phyloP scores from a whole-genome alignment of 164 flowering plant species.

The grape (Vitis vinifera) region ASM3070453v1 NC_081817.1:15390001-15390500 shows the following conservation, averaged over 20 bases:
- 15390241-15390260: constrained; percentile 61
- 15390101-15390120: no score
- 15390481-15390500: constrained; percentile 50
- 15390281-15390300: constrained; percentile 53
- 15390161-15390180: constrained; percentile 31
- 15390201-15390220: constrained; percentile 57
- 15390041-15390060: no score
- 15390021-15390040: no score
- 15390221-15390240: constrained; percentile 60
- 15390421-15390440: constrained; percentile 51
- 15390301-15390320: constrained; percentile 54
- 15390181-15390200: constrained; percentile 36
- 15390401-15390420: constrained; percentile 58
- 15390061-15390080: no score
- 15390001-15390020: no score
- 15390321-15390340: constrained; percentile 60
- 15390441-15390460: constrained; percentile 46
- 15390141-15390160: not conserved
- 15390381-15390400: constrained; percentile 53
- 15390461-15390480: constrained; percentile 44
- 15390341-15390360: constrained; percentile 71
- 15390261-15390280: constrained; percentile 64
- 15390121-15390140: no score
- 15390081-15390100: no score
- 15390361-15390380: constrained; percentile 66